These are phyloP conservation scores for Cylindrodendrum hubeiense DNA, from an alignment of 2,329 filamentous ascomycete species.

Conservation along the genomic window DNA sequence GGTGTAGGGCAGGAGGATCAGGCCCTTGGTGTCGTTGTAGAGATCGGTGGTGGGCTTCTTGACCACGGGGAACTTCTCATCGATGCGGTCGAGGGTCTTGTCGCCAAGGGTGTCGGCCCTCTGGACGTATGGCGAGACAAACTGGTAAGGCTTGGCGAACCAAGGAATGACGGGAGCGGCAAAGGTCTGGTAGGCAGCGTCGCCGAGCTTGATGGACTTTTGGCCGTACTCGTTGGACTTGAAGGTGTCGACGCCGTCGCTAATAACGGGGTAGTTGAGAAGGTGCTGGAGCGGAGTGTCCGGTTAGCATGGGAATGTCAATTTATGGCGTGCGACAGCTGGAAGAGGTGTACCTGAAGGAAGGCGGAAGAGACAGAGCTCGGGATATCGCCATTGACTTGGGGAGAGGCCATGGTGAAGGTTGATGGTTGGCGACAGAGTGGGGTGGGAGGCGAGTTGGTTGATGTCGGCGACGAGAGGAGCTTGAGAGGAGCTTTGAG, in stretches of 20 bases:
- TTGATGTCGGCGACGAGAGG: neutral
- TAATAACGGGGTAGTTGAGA: constrained; percentile 84
- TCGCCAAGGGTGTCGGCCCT: constrained; percentile 85
- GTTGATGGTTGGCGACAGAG: constrained; percentile 42
- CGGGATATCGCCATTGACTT: constrained; percentile 65
- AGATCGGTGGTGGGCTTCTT: constrained; percentile 82
- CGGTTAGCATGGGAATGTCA: constrained; percentile 6
- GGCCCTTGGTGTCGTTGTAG: constrained; percentile 71
- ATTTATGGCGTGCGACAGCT: neutral
- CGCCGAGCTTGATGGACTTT: constrained; percentile 82
- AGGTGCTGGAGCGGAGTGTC: constrained; percentile 72
- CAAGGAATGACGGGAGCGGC: constrained; percentile 80
- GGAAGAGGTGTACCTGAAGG: constrained; percentile 56
- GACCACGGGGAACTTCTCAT: constrained; percentile 78
- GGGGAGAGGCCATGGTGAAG: constrained; percentile 52
- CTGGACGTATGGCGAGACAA: constrained; percentile 85
- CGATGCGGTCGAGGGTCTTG: constrained; percentile 76
- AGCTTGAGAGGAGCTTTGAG: constrained; percentile 25
- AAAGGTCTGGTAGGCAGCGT: constrained; percentile 80
- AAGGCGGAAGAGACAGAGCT: constrained; percentile 62
- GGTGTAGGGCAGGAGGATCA: constrained; percentile 73
- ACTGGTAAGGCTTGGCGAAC: constrained; percentile 82
- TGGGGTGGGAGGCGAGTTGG: constrained; percentile 16
- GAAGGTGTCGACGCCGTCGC: constrained; percentile 82
- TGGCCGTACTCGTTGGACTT: constrained; percentile 86